Base-by-base conservation (phyloP, 345 rosid species). In the Cochlearia excelsa region DNA sequence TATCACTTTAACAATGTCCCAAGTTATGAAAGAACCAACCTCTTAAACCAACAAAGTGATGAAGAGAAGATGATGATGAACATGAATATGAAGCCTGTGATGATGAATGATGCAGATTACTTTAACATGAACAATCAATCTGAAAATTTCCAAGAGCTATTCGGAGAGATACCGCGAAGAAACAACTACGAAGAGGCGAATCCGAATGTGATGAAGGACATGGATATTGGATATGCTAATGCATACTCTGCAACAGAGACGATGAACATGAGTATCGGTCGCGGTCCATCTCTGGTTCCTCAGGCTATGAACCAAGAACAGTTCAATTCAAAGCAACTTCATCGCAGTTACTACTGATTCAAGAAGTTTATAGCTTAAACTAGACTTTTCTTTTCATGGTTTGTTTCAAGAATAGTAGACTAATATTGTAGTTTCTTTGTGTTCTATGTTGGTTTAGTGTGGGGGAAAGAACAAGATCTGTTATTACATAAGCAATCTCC, bases 41-140 rank as follows among this genome's bases (percentile, higher is more conserved):
- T 26, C 38, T 3, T 2, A 37, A 60, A 50, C 9, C 61, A 35
- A 33, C 61, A 30, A 27, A 63, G 34, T 8, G 59, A 51, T 0
- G 70, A 47, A 64, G 75, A 70, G 69, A 58, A 50, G 69, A 54
- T 54, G 70, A 58, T 57, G 69, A 54, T 54, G 70, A 35, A 30
- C 45, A 10, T 41, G 46, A 10, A 38, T 39, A 59, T 58, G 66
- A 59, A 68, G 26, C 65, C 74, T 37, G 58, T 63, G 60, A 63
- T 57, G 51, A 57, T 46, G 55, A 64, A 8, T 0, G 65, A 71
- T 39, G 70, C 56, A 26, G 66, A 71, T 51, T 63, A 64, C 55
- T 51, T 64, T 52, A 61, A 64, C 37, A 52, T 51, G 70, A 57
- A 7, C 3, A 30, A 70, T 63, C 51, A 64, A 49, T 33, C 60